A percentile compares a stretch with the other conserved stretches of the same genome.
Conservation (phyloP, 768 basidiomycete genomes). For the Naganishia vishniacii region DNA sequence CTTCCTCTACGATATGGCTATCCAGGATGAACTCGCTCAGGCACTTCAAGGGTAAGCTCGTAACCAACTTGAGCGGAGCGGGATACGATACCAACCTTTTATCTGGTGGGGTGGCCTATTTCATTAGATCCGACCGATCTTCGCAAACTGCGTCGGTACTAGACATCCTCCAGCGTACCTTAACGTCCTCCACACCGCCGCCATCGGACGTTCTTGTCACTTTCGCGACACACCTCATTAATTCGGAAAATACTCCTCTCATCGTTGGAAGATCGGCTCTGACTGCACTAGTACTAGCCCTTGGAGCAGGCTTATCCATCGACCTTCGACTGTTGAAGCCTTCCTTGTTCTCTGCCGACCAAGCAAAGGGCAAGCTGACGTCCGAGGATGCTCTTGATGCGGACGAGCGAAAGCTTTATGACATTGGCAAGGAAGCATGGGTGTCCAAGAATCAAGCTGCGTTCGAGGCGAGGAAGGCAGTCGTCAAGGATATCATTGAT, state of each 20-base stretch:
- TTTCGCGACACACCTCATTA: constrained; percentile 66
- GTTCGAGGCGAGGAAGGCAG: constrained; percentile 53
- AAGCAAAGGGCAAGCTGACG: constrained; percentile 52
- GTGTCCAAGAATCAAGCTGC: constrained; percentile 32
- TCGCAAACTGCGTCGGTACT: constrained; percentile 1
- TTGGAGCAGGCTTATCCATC: constrained; percentile 39
- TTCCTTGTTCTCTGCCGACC: constrained; percentile 53
- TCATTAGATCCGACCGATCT: constrained; percentile 7
- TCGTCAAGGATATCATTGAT: constrained; percentile 63
- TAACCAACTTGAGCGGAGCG: too few species aligned
- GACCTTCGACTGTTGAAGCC: constrained; percentile 53
- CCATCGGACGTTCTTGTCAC: constrained; percentile 53
- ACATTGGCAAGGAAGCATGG: constrained; percentile 35
- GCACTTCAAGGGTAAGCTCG: constrained; percentile 8
- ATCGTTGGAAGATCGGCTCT: constrained; percentile 85
- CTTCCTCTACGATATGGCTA: background rate
- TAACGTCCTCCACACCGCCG: constrained; percentile 1
- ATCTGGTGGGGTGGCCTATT: too few species aligned
- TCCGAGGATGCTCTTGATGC: constrained; percentile 16
- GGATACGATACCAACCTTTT: too few species aligned
- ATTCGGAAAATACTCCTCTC: constrained; percentile 69
- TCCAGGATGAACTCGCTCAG: background rate
- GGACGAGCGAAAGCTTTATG: constrained; percentile 31
- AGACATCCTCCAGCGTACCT: constrained; percentile 1
- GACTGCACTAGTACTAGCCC: constrained; percentile 63